Conservation (phyloP, 805 yeast species). For the Ogataea paradorogensis region DNA sequence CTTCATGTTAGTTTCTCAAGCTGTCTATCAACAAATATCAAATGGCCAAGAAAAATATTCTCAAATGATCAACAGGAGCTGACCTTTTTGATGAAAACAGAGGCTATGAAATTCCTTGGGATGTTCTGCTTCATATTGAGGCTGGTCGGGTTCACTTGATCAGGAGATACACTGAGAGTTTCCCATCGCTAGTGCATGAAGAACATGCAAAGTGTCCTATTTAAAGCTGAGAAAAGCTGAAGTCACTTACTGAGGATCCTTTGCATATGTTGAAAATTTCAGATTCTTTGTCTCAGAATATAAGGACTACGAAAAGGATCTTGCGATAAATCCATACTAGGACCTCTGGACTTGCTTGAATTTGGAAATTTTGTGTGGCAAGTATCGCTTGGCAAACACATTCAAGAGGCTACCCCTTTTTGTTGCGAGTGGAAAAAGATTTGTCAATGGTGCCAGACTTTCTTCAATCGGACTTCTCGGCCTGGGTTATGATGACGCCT, state of each 20-base stretch:
- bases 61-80: slow-evolving; percentile 39
- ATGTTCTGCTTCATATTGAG: slow-evolving; percentile 47
- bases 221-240: slow-evolving; percentile 5
- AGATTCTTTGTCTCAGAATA: slow-evolving; percentile 24
- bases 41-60: slow-evolving; percentile 30
- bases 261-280: slow-evolving; percentile 47
- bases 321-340: slow-evolving; percentile 44
- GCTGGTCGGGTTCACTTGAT: slow-evolving; percentile 53
- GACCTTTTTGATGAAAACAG: slow-evolving; percentile 50
- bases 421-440: slow-evolving; percentile 50
- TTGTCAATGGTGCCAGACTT: slow-evolving; percentile 46
- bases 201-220: slow-evolving; percentile 8
- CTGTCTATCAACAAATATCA: slow-evolving; percentile 12
- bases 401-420: slow-evolving; percentile 43
- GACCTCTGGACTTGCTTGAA: slow-evolving; percentile 46
- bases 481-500: too few relatives aligned
- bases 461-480: slow-evolving; percentile 60
- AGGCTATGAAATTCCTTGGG: slow-evolving; percentile 52
- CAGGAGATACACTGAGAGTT: slow-evolving; percentile 62
- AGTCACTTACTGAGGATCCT: slow-evolving; percentile 37
- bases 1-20: too few relatives aligned
- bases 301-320: slow-evolving; percentile 40
- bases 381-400: slow-evolving; percentile 42
- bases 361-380: slow-evolving; percentile 52
- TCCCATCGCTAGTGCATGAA: slow-evolving; percentile 34